These are phyloP conservation scores for Ophiosphaerella narmari DNA, from an alignment of 2,329 filamentous ascomycete species.

Conservation along the genomic window DNA sequence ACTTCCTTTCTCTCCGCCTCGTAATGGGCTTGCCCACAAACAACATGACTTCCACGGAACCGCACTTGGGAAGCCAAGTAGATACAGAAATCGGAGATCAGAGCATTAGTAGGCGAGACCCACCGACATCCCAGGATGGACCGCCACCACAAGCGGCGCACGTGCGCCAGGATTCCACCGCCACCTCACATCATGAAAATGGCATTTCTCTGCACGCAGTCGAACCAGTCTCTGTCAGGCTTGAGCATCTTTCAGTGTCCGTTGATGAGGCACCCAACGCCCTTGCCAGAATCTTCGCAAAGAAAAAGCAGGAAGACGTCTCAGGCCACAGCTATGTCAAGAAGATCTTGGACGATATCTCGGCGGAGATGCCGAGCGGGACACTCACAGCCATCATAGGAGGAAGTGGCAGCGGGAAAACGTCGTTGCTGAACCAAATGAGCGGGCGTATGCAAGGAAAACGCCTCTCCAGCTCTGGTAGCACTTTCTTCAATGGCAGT, in stretches of 20 bases:
- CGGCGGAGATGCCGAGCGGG: constrained; percentile 66
- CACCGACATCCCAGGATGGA: constrained; percentile 1
- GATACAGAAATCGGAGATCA: constrained; percentile 5
- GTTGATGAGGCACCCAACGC: constrained; percentile 61
- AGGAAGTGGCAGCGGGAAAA: constrained; percentile 73
- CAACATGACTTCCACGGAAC: constrained; percentile 14
- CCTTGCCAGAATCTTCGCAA: constrained; percentile 29
- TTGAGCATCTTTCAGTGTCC: constrained; percentile 60
- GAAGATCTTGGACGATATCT: constrained; percentile 65
- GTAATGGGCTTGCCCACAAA: constrained; percentile 12
- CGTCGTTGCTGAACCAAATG: constrained; percentile 65
- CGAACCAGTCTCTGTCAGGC: constrained; percentile 59
- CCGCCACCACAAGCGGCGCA: constrained; percentile 7
- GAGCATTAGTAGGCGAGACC: not conserved
- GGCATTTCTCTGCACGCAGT: constrained; percentile 55
- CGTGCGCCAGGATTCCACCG: constrained; percentile 21
- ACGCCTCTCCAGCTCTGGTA: constrained; percentile 57
- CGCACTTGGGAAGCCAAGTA: constrained; percentile 13
- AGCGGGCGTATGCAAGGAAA: constrained; percentile 68
- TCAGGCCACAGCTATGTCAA: constrained; percentile 42
- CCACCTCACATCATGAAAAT: constrained; percentile 31
- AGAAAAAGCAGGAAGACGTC: constrained; percentile 31
- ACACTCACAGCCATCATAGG: constrained; percentile 77
- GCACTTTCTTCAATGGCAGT: constrained; percentile 65
- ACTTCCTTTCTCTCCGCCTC: not conserved